A percentile compares a stretch with the other conserved stretches of the same genome.
Conservation (phyloP, 225 moss, liverwort and hornwort species). For the Physcomitrellopsis africana region DNA sequence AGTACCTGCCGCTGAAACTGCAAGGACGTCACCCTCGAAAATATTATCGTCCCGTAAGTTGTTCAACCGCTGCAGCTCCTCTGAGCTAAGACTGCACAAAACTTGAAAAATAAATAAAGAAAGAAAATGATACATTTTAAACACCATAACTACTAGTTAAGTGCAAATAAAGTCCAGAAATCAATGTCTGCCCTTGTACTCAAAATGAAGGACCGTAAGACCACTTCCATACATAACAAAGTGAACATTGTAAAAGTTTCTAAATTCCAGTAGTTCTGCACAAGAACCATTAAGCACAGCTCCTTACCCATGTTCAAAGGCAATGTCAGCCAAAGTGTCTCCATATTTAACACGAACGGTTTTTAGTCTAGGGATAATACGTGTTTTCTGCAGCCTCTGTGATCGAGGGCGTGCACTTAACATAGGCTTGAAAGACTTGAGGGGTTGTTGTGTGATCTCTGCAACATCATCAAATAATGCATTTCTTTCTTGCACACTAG, state of each 20-base stretch:
- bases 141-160: not conserved
- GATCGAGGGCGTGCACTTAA: slow-evolving; percentile 59
- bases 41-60: slow-evolving; percentile 78
- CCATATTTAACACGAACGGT: slow-evolving; percentile 75
- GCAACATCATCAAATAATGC: slow-evolving; percentile 54
- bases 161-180: not conserved
- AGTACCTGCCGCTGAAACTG: slow-evolving; percentile 81
- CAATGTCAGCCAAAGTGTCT: slow-evolving; percentile 84
- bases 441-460: slow-evolving; percentile 56
- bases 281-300: not conserved
- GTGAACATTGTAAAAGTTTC: slow-evolving; percentile 2
- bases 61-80: slow-evolving; percentile 78
- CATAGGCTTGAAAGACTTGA: slow-evolving; percentile 52
- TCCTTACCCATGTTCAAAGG: slow-evolving; percentile 71
- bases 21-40: slow-evolving; percentile 90
- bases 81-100: slow-evolving; percentile 58
- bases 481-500: slow-evolving; percentile 68
- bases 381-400: slow-evolving; percentile 48
- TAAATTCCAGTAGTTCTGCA: not conserved
- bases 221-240: not conserved
- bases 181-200: not conserved
- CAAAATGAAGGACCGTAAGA: slow-evolving; percentile 10
- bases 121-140: slow-evolving; percentile 6
- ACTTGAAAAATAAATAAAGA: not conserved
- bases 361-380: slow-evolving; percentile 53